Evolutionary conservation across 305 asterid species (phyloP), one percentile per base, ranked within the genome.

Genomic region (Fraxinus floribunda): DNA sequence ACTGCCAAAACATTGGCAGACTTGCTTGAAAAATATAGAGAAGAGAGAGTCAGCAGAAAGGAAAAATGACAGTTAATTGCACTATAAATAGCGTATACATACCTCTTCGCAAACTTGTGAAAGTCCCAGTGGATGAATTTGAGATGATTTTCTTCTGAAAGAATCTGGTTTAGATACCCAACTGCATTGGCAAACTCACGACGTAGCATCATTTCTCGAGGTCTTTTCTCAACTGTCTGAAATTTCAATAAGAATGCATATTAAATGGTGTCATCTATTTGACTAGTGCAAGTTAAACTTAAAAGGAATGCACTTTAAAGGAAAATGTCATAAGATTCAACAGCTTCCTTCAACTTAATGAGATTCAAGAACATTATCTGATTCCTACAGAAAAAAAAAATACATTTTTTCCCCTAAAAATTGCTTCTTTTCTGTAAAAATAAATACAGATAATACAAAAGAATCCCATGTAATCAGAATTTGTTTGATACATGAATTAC

Each of bases 1-100:
- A 95, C 98, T 41, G 99, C 99, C 91, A 95, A 90, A 49, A 95
- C 99, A 87, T 95, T 95, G 85, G 99, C 99, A 71, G 99, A 94
- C 91, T 95, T 95, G 90, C 99, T 95, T 90, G 86, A 91, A 83
- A 88, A 84, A 86, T 71, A 82, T 38, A 80, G 62, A 85, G 44
- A 74, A 76, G 22, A 75, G 71, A 32, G 13, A 79, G 87, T 91
- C 79, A 89, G 93, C 77, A 78, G 26, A 78, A 81, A 73, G 22
- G 26, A 80, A 68, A 84, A 81, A 85, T 55, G 70, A 80, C 68
- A 73, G 72, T 29, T 64, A 79, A 30, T 82, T 34, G 57, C 84
- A 84, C 70, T 73, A 60, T 46, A 35, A 80, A 82, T 22, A 70
- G 55, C 49, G 78, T 62, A 75, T 41, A 41, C 75, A 84, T 84